Base-by-base conservation (phyloP, 2,329 filamentous ascomycete species). In the Fusarium virguliforme region DNA sequence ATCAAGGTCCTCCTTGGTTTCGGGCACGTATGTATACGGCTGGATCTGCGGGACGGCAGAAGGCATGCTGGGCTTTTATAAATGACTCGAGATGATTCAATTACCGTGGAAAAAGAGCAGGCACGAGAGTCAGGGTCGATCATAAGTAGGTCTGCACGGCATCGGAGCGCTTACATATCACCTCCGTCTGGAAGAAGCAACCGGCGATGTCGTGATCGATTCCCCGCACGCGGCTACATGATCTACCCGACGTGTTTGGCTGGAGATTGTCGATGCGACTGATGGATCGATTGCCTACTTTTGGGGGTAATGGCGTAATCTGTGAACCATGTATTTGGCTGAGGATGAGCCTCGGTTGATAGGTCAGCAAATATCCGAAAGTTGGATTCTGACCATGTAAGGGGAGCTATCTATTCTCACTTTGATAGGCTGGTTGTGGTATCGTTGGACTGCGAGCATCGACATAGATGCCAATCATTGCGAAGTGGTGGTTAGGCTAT, bases 1-100 rank as follows among this genome's bases (percentile, higher is more conserved):
- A 43, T 81, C 80, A 0, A 81, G 75, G 8, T 78, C 59, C 55
- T 81, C 79, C 59, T 80, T 75, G 9, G 80, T 81, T 74, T 81
- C 80, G 1, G 76, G 75, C 65, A 81, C 79, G 37, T 81, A 77
- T 26, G 71, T 62, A 66, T 81, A 81, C 12, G 80, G 78, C n/a
- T 78, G 76, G 8, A 80, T 60, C 26, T 78, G 70, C 3, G 72
- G 67, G 2, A 76, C 69, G 6, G 77, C 79, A 46, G 79, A 79
- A 51, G 79, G 78, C 79, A 81, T 81, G 7, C 63, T 76, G 70
- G 18, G 26, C 6, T 37, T 15, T 4, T 40, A 4, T 13, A 0
- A 26, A 38, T 28, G 37, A 32, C 22, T 41, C 13, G 30, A 4
- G 34, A 18, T 32, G 12, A 35, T 18, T 37, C 4, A 35, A 53